Conservation (phyloP, 2,329 filamentous ascomycete species). For the Xylaria sp. region DNA sequence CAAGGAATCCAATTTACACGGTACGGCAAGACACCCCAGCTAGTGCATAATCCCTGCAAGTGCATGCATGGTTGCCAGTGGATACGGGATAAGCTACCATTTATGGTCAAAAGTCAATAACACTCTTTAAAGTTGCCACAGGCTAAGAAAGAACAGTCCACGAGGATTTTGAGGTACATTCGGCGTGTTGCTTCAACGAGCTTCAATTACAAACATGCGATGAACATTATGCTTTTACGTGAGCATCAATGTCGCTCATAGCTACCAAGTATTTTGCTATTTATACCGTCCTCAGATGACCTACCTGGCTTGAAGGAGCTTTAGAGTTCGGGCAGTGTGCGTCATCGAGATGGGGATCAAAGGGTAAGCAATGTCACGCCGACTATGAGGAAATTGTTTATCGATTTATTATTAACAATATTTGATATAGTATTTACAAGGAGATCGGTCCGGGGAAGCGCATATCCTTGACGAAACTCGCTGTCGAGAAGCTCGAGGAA, state of each 20-base stretch:
- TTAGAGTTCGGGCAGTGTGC: slow-evolving; percentile 13
- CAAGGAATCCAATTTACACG: not conserved
- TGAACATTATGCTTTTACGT: not conserved
- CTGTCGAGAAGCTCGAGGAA: slow-evolving; percentile 78
- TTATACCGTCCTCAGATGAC: slow-evolving; percentile 20
- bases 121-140: slow-evolving; percentile 31
- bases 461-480: slow-evolving; percentile 83
- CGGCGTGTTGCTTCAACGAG: slow-evolving; percentile 4
- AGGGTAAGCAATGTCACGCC: slow-evolving; percentile 58
- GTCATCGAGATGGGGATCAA: slow-evolving; percentile 70
- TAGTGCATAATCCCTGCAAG: slow-evolving; percentile 19
- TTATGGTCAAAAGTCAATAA: slow-evolving; percentile 47
- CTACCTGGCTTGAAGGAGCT: slow-evolving; percentile 30
- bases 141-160: slow-evolving; percentile 6
- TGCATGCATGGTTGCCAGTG: slow-evolving; percentile 45
- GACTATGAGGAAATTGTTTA: not conserved
- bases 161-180: not conserved
- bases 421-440: slow-evolving; percentile 78
- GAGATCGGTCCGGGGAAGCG: slow-evolving; percentile 86
- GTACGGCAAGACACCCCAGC: not conserved
- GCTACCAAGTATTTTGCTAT: not conserved
- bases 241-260: not conserved
- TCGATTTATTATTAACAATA: slow-evolving; percentile 11
- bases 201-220: slow-evolving; percentile 4
- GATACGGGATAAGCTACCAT: slow-evolving; percentile 35